Conservation (phyloP, 208 protist species). For the Tritrichomonas foetus region DNA sequence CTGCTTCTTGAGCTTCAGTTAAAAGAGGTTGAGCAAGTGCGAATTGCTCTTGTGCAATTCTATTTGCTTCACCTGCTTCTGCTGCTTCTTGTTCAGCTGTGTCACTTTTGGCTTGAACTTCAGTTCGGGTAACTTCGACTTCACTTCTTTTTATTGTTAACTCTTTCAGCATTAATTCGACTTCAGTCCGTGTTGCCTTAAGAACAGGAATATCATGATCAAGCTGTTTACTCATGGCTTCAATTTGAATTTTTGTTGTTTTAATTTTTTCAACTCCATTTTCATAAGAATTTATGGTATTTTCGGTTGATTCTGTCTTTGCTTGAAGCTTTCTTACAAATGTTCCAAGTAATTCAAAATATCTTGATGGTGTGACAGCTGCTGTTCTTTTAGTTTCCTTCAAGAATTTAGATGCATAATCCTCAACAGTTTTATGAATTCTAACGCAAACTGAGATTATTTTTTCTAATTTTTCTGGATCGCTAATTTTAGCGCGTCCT, state of each 20-base stretch:
- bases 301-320: conserved; percentile 60
- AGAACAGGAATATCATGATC: neutral
- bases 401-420: neutral
- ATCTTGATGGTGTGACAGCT: neutral
- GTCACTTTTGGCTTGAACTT: neutral
- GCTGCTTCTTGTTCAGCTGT: neutral
- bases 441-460: conserved; percentile 59
- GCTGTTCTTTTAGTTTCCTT: neutral
- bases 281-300: neutral
- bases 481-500: neutral
- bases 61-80: neutral
- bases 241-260: neutral
- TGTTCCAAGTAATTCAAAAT: conserved; percentile 11
- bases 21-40: neutral
- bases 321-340: neutral
- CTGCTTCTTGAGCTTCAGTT: neutral
- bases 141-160: conserved; percentile 5
- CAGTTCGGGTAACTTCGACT: neutral
- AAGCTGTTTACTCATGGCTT: neutral
- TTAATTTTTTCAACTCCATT: conserved; percentile 35
- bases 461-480: neutral
- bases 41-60: conserved; percentile 29
- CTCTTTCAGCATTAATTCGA: neutral
- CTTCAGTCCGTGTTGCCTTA: neutral
- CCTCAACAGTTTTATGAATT: conserved; percentile 67